Percentiles rank a stretch among this genome's conserved stretches.
These are phyloP conservation scores for Diaporthe sp. DNA, from an alignment of 2,329 filamentous ascomycete genomes.

Conservation along the genomic window DNA sequence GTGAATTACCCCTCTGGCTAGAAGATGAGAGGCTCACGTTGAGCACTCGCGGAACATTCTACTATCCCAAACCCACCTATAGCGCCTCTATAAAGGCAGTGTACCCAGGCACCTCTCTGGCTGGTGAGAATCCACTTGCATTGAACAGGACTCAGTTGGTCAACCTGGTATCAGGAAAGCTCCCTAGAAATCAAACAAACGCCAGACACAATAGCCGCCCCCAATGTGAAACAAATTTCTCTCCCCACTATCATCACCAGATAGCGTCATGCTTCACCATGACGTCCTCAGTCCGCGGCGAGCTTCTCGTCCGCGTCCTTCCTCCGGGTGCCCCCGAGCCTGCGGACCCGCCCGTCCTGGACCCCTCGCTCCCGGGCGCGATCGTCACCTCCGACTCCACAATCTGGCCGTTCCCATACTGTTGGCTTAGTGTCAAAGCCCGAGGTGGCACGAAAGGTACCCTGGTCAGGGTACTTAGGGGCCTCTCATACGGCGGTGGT, in stretches of 20 bases:
- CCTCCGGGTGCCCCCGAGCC: not conserved
- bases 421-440: constrained; percentile 30
- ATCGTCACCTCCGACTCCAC: constrained; percentile 35
- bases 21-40: not conserved
- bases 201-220: not conserved
- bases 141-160: not conserved
- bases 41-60: not conserved
- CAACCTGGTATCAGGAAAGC: not conserved
- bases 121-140: not conserved
- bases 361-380: constrained; percentile 2
- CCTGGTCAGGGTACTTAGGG: not conserved
- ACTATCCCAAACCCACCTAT: too few relatives aligned
- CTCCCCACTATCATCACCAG: constrained; percentile 2
- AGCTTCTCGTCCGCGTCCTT: constrained; percentile 34
- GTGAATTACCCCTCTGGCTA: too few relatives aligned
- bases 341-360: constrained; percentile 20
- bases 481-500: constrained; percentile 37
- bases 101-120: not conserved
- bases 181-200: not conserved
- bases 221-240: too few relatives aligned
- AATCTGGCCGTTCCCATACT: constrained; percentile 32
- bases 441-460: constrained; percentile 39
- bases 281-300: constrained; percentile 11
- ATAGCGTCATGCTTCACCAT: constrained; percentile 38
- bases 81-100: not conserved